phyloP scores from a whole-genome alignment of 106 monocot genomes.

The Xerophyta viscosa region DNA sequence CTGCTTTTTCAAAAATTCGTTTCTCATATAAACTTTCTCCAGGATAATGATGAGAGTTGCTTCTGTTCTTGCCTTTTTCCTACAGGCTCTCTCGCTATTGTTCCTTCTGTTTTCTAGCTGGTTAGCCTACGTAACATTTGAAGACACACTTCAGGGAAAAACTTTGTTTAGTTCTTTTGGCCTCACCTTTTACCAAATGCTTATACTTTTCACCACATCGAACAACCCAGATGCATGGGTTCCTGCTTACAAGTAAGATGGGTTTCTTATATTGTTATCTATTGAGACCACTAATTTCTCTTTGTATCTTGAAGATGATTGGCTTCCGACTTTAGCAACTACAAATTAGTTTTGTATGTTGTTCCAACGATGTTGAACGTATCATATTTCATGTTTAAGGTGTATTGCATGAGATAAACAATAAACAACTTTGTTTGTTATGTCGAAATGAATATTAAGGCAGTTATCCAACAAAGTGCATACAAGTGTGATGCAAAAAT shows the following conservation, averaged over 20 bases:
- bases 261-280: neutral
- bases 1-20: too few relatives aligned
- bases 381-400: too few relatives aligned
- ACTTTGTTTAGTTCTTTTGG: conserved; percentile 68
- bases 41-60: neutral
- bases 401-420: too few relatives aligned
- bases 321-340: too few relatives aligned
- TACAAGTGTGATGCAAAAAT: too few relatives aligned
- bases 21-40: too few relatives aligned
- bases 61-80: conserved; percentile 1
- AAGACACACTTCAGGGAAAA: conserved; percentile 88
- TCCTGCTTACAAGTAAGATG: conserved; percentile 96
- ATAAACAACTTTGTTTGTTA: too few relatives aligned
- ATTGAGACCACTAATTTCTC: neutral
- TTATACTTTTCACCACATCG: conserved; percentile 96
- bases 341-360: too few relatives aligned
- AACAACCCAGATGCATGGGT: conserved; percentile 99
- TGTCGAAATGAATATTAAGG: too few relatives aligned
- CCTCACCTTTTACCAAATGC: conserved; percentile 90
- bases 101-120: conserved; percentile 90
- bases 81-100: conserved; percentile 75
- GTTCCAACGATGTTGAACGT: too few relatives aligned
- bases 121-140: conserved; percentile 96
- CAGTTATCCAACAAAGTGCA: too few relatives aligned
- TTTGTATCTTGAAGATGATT: too few relatives aligned